These are phyloP conservation scores for Terfezia claveryi DNA, from an alignment of 495 filamentous ascomycete genomes.

Conservation along the genomic window DNA sequence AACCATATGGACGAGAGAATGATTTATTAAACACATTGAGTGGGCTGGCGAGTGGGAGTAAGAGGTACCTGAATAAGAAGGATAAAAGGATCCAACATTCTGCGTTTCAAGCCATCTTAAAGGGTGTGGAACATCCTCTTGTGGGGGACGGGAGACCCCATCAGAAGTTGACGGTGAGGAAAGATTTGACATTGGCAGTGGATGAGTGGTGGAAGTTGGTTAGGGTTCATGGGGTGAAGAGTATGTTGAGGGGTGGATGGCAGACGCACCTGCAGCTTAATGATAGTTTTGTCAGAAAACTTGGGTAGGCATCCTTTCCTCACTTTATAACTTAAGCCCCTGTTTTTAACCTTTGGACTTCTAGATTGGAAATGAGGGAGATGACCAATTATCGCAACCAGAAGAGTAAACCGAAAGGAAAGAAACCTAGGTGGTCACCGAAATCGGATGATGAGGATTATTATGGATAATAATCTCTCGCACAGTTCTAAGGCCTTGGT, in stretches of 20 bases:
- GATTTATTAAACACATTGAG: constrained; percentile 22
- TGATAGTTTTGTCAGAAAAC: not conserved
- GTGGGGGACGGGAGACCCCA: not conserved
- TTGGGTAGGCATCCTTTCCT: not conserved
- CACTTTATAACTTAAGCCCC: not conserved
- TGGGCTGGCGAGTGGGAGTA: constrained; percentile 35
- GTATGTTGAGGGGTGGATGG: not conserved
- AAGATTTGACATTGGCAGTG: not conserved
- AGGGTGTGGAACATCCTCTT: not conserved
- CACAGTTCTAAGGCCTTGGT: no score
- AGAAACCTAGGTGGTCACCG: constrained; percentile 3
- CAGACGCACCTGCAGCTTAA: not conserved
- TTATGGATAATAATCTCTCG: constrained; percentile 4
- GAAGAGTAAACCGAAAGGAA: constrained; percentile 4
- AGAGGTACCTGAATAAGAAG: constrained; percentile 52
- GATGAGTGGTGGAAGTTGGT: not conserved
- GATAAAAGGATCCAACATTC: constrained; percentile 52
- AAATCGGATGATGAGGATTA: constrained; percentile 7
- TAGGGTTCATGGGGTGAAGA: not conserved
- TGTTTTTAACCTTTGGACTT: not conserved
- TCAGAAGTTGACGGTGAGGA: not conserved
- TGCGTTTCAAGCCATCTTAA: not conserved
- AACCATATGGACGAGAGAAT: constrained; percentile 21
- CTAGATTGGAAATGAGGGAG: not conserved
- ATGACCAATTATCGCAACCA: constrained; percentile 11